Conservation (phyloP, 768 basidiomycete genomes). For the Leucogyrophana mollusca region DNA sequence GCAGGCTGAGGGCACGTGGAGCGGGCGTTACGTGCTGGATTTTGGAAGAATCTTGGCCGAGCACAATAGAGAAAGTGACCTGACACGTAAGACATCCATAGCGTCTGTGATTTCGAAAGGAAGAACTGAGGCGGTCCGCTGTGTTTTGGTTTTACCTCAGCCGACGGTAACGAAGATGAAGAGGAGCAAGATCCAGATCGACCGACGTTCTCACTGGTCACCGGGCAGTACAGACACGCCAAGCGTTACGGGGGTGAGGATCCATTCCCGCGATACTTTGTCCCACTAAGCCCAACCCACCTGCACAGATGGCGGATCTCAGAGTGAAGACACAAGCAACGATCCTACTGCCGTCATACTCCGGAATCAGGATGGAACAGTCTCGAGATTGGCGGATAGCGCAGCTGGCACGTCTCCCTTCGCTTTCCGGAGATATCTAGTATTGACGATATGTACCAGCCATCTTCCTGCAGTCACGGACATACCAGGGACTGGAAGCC, state of each 20-base stretch:
- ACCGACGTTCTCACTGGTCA: constrained; percentile 83
- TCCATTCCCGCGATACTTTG: neutral
- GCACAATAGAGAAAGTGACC: constrained; percentile 15
- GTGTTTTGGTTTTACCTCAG: constrained; percentile 11
- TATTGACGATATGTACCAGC: too few relatives aligned
- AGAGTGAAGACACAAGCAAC: constrained; percentile 11
- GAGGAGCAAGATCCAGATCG: constrained; percentile 59
- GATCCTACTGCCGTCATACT: constrained; percentile 48
- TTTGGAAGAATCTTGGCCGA: constrained; percentile 59
- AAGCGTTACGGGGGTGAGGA: constrained; percentile 59
- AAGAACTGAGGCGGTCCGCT: too few relatives aligned
- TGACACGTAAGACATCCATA: constrained; percentile 1
- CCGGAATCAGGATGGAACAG: constrained; percentile 61
- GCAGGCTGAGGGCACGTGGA: constrained; percentile 68
- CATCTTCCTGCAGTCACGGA: constrained; percentile 69
- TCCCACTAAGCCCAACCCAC: too few relatives aligned
- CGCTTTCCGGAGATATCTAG: neutral
- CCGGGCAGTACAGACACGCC: constrained; percentile 80
- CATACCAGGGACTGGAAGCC: constrained; percentile 80
- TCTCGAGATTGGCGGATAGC: constrained; percentile 58
- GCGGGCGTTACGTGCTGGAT: constrained; percentile 75
- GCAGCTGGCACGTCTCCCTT: constrained; percentile 63
- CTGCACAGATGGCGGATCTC: constrained; percentile 3
- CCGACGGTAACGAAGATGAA: constrained; percentile 10
- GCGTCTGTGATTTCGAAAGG: too few relatives aligned